Base-by-base conservation (phyloP, 805 yeast genomes). In the Hanseniaspora meyeri region DNA sequence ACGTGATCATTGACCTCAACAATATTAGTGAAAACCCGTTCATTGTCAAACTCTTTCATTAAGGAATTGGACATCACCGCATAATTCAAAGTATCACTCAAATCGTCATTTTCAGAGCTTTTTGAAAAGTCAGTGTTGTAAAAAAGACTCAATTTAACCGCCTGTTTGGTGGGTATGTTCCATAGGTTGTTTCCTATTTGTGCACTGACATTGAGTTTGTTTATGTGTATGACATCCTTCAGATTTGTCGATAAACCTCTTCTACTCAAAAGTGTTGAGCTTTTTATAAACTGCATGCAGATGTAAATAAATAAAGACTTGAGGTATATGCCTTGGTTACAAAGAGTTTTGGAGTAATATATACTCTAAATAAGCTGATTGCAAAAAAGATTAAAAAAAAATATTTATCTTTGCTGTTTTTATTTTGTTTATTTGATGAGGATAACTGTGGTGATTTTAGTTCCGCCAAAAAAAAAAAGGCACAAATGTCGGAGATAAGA, bases 31-130 rank as follows among this genome's bases (percentile, higher is more conserved):
- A 42, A 42, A 7, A 12, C 24, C 24, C 24, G 34, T 1, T 49
- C 27, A 12, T 31, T 49, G 27, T 20, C 55, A 17, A 56, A 19
- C 5, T 77, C 5, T 74, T 72, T 42, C 77, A 24, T 67, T n/a
- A 91, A 70, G 43, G 79, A 78, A 51, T 87, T 74, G 4, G 91
- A 80, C 4, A 91, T 76, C 4, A 82, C 89, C 1, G 96, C 97
- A 68, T 91, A 91, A 68, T 91, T 91, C 60, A 91, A 77, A 5
- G 96, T 85, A 63, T 85, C 80, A 58, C 80, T 78, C 62, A 91
- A 74, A 64, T 90, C 91, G 69, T 91, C 97, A 0, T 82, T 79
- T 12, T 70, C 69, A n/a, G 91, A 81, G n/a, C 96, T 90, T 56
- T 77, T 72, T 27, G 77, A 73, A 63, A 90, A 84, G 62, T 82